These are phyloP conservation scores for Hymenochaete sp. DNA, from an alignment of 1,284 basidiomycete species.

Conservation along the genomic window DNA sequence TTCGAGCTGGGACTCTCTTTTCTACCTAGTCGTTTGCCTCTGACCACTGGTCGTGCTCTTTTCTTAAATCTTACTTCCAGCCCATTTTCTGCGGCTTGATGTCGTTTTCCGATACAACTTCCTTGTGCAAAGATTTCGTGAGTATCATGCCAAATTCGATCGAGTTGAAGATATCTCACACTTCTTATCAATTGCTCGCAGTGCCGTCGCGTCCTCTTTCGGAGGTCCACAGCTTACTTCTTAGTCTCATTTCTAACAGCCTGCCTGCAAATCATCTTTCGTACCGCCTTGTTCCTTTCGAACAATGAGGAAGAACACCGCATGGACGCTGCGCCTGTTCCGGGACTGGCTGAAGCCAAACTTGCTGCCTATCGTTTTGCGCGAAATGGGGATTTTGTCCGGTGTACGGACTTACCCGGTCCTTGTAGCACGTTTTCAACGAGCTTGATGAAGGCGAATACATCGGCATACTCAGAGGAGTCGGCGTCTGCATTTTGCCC, in stretches of 20 bases:
- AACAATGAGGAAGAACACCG: slow-evolving; percentile 5
- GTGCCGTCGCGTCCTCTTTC: slow-evolving; percentile 10
- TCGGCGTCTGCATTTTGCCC: neutral
- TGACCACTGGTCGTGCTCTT: too few relatives aligned
- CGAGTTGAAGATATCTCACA: too few relatives aligned
- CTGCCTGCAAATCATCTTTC: slow-evolving; percentile 10
- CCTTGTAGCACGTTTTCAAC: slow-evolving; percentile 4
- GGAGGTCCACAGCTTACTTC: slow-evolving; percentile 9
- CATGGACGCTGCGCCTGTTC: neutral
- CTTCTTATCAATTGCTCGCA: too few relatives aligned
- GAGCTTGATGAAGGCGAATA: neutral
- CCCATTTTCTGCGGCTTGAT: too few relatives aligned
- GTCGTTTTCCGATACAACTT: too few relatives aligned
- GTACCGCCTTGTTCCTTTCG: slow-evolving; percentile 4
- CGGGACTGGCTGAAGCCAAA: neutral
- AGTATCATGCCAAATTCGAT: neutral
- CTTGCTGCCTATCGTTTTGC: neutral
- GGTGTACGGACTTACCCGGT: slow-evolving; percentile 4
- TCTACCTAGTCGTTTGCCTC: too few relatives aligned
- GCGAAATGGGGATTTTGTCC: slow-evolving; percentile 1
- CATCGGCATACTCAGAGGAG: neutral
- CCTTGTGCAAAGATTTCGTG: slow-evolving; percentile 15
- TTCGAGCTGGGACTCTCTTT: too few relatives aligned
- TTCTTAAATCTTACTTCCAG: too few relatives aligned
- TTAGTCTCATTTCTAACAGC: slow-evolving; percentile 9